These are phyloP conservation scores for Phytopythium helicoides DNA, from an alignment of 352 stramenopile species.

Conservation along the genomic window DNA sequence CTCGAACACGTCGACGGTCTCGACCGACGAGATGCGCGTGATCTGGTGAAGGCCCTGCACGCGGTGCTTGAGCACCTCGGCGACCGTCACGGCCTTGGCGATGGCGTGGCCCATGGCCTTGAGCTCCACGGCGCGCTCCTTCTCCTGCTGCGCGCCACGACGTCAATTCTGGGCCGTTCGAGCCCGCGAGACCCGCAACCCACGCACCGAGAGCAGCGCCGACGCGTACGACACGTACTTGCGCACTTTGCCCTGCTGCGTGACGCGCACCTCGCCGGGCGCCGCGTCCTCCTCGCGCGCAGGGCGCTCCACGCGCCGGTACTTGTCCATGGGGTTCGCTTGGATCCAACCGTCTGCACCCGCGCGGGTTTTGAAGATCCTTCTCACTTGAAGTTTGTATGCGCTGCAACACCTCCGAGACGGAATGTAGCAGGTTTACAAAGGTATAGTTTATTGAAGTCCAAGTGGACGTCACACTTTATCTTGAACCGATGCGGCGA, in stretches of 20 bases:
- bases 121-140: constrained; percentile 56
- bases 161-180: background rate
- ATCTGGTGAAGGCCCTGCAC: constrained; percentile 71
- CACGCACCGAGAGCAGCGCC: constrained; percentile 58
- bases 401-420: background rate
- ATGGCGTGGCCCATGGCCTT: constrained; percentile 86
- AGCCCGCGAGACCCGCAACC: background rate
- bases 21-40: constrained; percentile 76
- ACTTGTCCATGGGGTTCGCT: constrained; percentile 69
- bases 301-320: constrained; percentile 71
- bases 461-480: background rate
- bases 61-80: constrained; percentile 81
- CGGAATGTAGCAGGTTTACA: too few relatives aligned
- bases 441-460: background rate
- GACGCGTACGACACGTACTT: constrained; percentile 83
- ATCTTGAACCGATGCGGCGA: constrained; percentile 3
- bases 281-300: constrained; percentile 40
- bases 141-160: constrained; percentile 34
- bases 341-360: background rate
- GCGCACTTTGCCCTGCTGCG: constrained; percentile 75
- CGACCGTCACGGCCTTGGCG: constrained; percentile 82
- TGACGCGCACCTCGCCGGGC: constrained; percentile 77
- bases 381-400: too few relatives aligned
- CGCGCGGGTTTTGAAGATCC: too few relatives aligned
- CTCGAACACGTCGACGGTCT: constrained; percentile 82